These are phyloP conservation scores for Ettlia oleoabundans DNA, from an alignment of 139 green algal genomes.

Conservation along the genomic window DNA sequence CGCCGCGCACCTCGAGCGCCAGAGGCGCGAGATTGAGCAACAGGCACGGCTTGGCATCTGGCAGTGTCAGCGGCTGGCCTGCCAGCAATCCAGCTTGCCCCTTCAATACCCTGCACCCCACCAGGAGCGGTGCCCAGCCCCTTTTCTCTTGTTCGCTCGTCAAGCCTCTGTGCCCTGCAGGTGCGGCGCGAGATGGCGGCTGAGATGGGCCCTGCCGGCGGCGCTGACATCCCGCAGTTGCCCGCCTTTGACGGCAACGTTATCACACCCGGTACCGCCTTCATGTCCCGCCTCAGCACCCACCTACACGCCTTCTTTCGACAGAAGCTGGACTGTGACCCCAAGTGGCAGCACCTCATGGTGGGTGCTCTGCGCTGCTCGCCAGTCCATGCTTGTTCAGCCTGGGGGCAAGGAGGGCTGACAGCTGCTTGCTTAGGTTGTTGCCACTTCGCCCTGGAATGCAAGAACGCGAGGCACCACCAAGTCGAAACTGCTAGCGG, in stretches of 20 bases:
- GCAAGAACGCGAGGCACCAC: no score
- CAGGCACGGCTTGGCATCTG: slow-evolving; percentile 48
- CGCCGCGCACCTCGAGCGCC: slow-evolving; percentile 71
- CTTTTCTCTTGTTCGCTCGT: neutral
- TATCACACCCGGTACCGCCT: slow-evolving; percentile 87
- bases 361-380: slow-evolving; percentile 14
- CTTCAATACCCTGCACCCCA: neutral
- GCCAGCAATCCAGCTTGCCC: neutral
- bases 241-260: slow-evolving; percentile 83
- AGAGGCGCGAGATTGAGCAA: slow-evolving; percentile 62
- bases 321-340: slow-evolving; percentile 62
- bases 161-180: slow-evolving; percentile 23
- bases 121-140: no score
- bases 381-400: neutral
- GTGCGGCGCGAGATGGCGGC: slow-evolving; percentile 65
- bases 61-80: neutral
- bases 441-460: no score
- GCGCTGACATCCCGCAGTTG: slow-evolving; percentile 44
- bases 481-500: neutral
- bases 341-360: slow-evolving; percentile 65
- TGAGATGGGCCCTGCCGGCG: slow-evolving; percentile 41
- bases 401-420: neutral
- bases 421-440: no score
- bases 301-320: slow-evolving; percentile 74
- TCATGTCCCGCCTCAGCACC: slow-evolving; percentile 74